Conservation (phyloP, 192 early-diverging fungal genomes). For the Coemansia sp. region DNA sequence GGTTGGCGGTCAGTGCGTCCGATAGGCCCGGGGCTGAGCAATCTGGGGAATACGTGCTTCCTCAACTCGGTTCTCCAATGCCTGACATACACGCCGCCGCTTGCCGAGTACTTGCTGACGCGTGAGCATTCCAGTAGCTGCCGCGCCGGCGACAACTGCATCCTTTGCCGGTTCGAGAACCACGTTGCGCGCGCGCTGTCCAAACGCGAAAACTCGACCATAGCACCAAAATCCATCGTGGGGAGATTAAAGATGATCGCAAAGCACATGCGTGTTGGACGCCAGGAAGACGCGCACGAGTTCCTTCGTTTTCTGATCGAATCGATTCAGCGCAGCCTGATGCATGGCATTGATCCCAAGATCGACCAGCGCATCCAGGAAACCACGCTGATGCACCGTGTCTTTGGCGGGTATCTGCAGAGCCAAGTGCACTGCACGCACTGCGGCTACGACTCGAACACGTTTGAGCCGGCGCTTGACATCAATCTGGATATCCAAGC, state of each 20-base stretch:
- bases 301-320: slow-evolving; percentile 74
- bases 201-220: slow-evolving; percentile 46
- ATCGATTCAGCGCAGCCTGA: slow-evolving; percentile 64
- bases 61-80: slow-evolving; percentile 80
- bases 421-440: slow-evolving; percentile 72
- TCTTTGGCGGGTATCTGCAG: slow-evolving; percentile 84
- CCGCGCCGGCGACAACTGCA: slow-evolving; percentile 65
- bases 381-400: slow-evolving; percentile 71
- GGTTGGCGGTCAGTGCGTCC: slow-evolving; percentile 59
- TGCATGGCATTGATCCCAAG: slow-evolving; percentile 62
- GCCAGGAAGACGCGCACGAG: slow-evolving; percentile 92
- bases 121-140: slow-evolving; percentile 63
- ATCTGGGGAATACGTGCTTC: slow-evolving; percentile 78
- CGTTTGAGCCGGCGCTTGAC: slow-evolving; percentile 74
- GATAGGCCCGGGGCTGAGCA: slow-evolving; percentile 69
- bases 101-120: slow-evolving; percentile 67
- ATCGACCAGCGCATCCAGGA: slow-evolving; percentile 71
- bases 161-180: slow-evolving; percentile 69
- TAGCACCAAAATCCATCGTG: slow-evolving; percentile 68
- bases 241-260: slow-evolving; percentile 69
- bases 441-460: slow-evolving; percentile 75
- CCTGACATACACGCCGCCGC: slow-evolving; percentile 71
- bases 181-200: slow-evolving; percentile 63
- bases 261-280: slow-evolving; percentile 71
- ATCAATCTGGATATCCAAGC: slow-evolving; percentile 74